phyloP scores from a whole-genome alignment of 306 rosid genomes.

The Lotus japonicus region DNA sequence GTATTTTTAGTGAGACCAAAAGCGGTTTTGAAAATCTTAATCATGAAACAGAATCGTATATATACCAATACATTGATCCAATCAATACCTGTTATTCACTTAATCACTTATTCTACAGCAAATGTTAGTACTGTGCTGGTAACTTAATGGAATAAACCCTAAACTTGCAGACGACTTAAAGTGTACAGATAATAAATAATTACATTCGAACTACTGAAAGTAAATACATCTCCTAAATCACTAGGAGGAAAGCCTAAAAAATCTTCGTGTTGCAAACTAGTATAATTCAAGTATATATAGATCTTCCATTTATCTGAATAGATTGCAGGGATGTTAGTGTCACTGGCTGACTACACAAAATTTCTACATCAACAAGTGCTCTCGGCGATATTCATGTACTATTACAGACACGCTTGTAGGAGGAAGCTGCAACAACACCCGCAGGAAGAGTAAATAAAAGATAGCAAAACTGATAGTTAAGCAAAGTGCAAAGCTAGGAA shows the following conservation, averaged over 20 bases:
- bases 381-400: constrained; percentile 57
- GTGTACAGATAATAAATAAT: not conserved
- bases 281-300: not conserved
- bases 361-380: constrained; percentile 31
- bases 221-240: not conserved
- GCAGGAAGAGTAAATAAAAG: not conserved
- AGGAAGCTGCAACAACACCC: constrained; percentile 40
- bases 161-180: not conserved
- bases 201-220: not conserved
- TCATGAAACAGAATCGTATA: too few species aligned
- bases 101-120: not conserved
- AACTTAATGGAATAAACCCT: not conserved
- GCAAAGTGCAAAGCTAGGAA: not conserved
- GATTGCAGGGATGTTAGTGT: not conserved
- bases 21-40: too few species aligned
- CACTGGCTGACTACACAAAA: not conserved
- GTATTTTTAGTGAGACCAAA: too few species aligned
- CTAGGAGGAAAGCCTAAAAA: not conserved
- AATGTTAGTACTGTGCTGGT: not conserved
- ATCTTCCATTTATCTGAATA: not conserved
- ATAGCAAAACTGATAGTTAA: not conserved
- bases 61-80: too few species aligned
- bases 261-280: not conserved
- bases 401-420: constrained; percentile 65
- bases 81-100: not conserved